Percentiles rank a stretch among this genome's conserved stretches.
These are phyloP conservation scores for Scheffersomyces stambukii DNA, from an alignment of 1,139 yeast genomes.

Conservation along the genomic window DNA sequence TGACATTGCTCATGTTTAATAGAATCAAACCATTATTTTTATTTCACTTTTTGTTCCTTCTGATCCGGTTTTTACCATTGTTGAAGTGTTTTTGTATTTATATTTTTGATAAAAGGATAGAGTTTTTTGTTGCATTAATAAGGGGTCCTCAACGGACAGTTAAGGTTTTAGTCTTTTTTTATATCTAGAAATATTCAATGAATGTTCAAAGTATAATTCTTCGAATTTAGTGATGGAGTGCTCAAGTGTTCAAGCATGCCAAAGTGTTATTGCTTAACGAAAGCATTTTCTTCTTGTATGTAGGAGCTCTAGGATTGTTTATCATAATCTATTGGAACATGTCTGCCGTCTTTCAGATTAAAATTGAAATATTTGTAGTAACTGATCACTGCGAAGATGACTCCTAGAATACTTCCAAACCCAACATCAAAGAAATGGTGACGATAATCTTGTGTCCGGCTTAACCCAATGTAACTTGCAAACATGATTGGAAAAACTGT, in stretches of 20 bases:
- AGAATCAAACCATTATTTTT: slow-evolving; percentile 8
- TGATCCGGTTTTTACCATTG: too few relatives aligned
- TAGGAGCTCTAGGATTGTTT: too few relatives aligned
- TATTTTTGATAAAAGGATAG: slow-evolving; percentile 29
- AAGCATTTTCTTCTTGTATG: slow-evolving; percentile 1
- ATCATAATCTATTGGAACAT: not conserved
- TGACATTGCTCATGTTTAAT: slow-evolving; percentile 5
- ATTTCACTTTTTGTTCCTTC: slow-evolving; percentile 16
- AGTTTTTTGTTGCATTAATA: slow-evolving; percentile 43
- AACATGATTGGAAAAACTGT: slow-evolving; percentile 23
- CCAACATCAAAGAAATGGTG: slow-evolving; percentile 42
- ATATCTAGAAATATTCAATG: too few relatives aligned
- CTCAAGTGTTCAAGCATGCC: slow-evolving; percentile 21
- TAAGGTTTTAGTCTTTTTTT: too few relatives aligned
- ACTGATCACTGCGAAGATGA: slow-evolving; percentile 26
- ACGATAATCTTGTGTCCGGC: slow-evolving; percentile 41
- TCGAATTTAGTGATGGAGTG: too few relatives aligned
- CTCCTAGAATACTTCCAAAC: slow-evolving; percentile 33
- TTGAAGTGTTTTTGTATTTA: slow-evolving; percentile 18
- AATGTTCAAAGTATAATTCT: too few relatives aligned
- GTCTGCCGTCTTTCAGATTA: not conserved
- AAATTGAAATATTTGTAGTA: slow-evolving; percentile 27
- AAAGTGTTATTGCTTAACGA: slow-evolving; percentile 3
- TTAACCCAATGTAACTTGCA: slow-evolving; percentile 34
- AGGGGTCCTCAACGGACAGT: slow-evolving; percentile 56